phyloP scores from a whole-genome alignment of 768 basidiomycete species.

The Mycena amicta region DNA sequence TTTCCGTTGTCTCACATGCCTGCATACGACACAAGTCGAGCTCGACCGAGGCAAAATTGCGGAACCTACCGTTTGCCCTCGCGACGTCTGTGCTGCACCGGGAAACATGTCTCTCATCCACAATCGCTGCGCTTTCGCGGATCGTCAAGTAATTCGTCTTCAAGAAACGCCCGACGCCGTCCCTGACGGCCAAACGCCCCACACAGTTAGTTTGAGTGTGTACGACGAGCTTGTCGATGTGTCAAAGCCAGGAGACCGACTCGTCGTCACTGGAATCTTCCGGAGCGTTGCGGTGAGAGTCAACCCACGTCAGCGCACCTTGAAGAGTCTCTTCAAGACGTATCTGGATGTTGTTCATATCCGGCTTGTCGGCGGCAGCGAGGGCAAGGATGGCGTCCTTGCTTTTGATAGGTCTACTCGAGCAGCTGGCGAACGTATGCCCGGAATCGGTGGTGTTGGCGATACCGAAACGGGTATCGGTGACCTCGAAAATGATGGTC shows the following conservation, averaged over 20 bases:
- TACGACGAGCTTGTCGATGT: conserved; percentile 98
- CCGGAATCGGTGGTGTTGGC: conserved; percentile 70
- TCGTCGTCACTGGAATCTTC: conserved; percentile 92
- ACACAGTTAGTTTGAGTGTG: conserved; percentile 95
- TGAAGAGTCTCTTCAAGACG: conserved; percentile 97
- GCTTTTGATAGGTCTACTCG: conserved; percentile 82
- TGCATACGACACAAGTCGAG: conserved; percentile 95
- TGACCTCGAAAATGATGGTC: conserved; percentile 46
- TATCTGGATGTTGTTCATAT: conserved; percentile 96
- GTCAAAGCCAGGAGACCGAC: conserved; percentile 92
- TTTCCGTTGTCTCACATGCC: conserved; percentile 95
- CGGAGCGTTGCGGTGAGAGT: conserved; percentile 93
- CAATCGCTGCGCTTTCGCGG: conserved; percentile 95
- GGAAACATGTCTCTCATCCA: conserved; percentile 96
- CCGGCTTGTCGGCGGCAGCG: conserved; percentile 70
- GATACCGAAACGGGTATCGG: conserved; percentile 71
- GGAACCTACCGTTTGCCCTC: conserved; percentile 88
- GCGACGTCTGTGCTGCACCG: conserved; percentile 86
- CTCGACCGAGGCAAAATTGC: conserved; percentile 98
- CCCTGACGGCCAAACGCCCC: conserved; percentile 97
- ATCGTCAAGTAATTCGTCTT: conserved; percentile 91
- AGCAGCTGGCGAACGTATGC: conserved; percentile 64
- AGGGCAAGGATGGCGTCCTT: conserved; percentile 53
- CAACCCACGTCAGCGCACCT: conserved; percentile 86
- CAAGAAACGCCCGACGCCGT: conserved; percentile 99